Evolutionary conservation across 1,284 basidiomycete genomes (phyloP).

Genomic region (Boletus semigastroideus): DNA sequence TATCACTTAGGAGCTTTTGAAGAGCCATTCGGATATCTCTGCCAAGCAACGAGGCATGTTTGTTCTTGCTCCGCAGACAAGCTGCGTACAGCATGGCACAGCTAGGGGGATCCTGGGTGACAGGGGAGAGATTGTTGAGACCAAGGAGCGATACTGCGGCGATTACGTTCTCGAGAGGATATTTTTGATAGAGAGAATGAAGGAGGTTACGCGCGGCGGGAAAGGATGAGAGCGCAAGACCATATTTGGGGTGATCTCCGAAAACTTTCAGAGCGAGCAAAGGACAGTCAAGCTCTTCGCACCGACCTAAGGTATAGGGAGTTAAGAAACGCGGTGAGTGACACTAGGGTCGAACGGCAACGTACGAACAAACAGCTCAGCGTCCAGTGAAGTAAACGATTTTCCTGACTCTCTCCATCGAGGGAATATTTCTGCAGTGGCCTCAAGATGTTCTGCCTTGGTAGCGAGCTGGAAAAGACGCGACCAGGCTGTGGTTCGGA

Average conservation of each 20-base stretch:
- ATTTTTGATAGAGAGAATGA: conserved; percentile 47
- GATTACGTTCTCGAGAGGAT: conserved; percentile 48
- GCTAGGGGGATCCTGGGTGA: conserved; percentile 54
- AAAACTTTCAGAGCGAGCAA: conserved; percentile 59
- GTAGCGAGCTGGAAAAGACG: conserved; percentile 51
- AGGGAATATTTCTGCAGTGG: conserved; percentile 45
- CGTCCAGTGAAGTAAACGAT: conserved; percentile 38
- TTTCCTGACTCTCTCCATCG: conserved; percentile 46
- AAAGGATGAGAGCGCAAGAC: conserved; percentile 49
- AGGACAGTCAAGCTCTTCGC: conserved; percentile 54
- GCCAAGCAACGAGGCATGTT: conserved; percentile 42
- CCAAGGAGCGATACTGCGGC: conserved; percentile 52
- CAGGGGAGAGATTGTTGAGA: conserved; percentile 50
- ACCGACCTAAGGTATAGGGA: conserved; percentile 48
- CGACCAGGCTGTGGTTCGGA: conserved; percentile 39
- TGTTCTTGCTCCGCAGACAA: conserved; percentile 42
- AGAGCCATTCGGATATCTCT: conserved; percentile 46
- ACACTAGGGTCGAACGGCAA: conserved; percentile 15
- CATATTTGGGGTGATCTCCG: conserved; percentile 59
- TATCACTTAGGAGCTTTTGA: conserved; percentile 34
- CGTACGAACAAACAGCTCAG: conserved; percentile 52
- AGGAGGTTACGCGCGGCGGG: conserved; percentile 53
- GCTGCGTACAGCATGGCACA: conserved; percentile 57
- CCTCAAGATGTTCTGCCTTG: conserved; percentile 45
- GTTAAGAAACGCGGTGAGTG: neutral